A percentile compares a stretch with the other conserved stretches of the same genome.
Conservation (phyloP, 495 filamentous ascomycete genomes). For the Xylaria cubensis region DNA sequence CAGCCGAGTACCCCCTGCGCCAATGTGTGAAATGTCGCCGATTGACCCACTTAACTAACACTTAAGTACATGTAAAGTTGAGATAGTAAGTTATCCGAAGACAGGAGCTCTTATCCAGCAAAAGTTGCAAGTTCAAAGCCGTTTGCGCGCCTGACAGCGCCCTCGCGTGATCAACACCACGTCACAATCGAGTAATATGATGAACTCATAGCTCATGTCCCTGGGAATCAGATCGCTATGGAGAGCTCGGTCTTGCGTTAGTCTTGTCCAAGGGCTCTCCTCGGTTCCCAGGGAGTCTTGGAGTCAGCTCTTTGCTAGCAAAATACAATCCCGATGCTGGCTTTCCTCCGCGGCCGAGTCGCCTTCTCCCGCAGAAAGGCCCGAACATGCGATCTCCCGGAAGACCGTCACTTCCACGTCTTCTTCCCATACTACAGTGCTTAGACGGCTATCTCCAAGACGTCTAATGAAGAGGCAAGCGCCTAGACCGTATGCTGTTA, state of each 20-base stretch:
- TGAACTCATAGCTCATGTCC: conserved; percentile 51
- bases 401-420: not conserved
- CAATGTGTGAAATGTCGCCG: not conserved
- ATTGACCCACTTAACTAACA: not conserved
- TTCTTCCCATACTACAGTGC: not conserved
- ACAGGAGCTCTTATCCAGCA: conserved; percentile 4
- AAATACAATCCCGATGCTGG: conserved; percentile 20
- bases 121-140: not conserved
- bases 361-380: not conserved
- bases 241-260: conserved; percentile 40
- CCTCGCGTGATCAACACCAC: not conserved
- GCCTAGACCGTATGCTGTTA: not conserved
- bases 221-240: conserved; percentile 47
- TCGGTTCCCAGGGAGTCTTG: conserved; percentile 43
- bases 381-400: not conserved
- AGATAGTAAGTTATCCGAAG: not conserved
- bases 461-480: not conserved
- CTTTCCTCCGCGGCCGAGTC: conserved; percentile 10
- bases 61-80: too few relatives aligned
- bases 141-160: not conserved
- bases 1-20: not conserved
- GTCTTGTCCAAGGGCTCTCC: conserved; percentile 38
- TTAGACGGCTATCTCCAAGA: not conserved
- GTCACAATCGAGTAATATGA: conserved; percentile 30
- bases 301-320: conserved; percentile 21